Evolutionary conservation across 2,329 filamentous ascomycete genomes (phyloP), one percentile per base, ranked within the genome.

Genomic region (Talaromyces sp.): DNA sequence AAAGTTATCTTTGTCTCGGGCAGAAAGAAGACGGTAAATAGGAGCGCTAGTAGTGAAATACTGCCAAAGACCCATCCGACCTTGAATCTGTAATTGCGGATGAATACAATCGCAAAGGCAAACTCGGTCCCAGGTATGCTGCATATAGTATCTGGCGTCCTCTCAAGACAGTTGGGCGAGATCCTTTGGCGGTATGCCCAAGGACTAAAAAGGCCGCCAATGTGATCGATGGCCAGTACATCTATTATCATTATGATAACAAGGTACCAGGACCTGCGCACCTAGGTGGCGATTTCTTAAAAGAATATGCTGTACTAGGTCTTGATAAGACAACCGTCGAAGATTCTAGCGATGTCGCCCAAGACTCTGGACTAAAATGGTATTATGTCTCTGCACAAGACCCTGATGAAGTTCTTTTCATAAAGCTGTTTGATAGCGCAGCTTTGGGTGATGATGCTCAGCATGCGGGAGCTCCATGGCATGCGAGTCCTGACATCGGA

Each of bases 21-120:
- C 30, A 68, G 61, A 47, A 64, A 59, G 42, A 66, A 62, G 55
- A 66, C 62, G 1, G 66, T 66, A n/a, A 65, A 65, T 5, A 65
- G 25, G 25, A 67, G 39, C 1, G 63, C 66, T 5, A 66, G 11
- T 5, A 64, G 3, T 8, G 65, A 60, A 25, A 68, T 55, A 33
- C 65, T 58, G 25, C 66, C 65, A 63, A 68, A 67, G 10, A 68
- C 57, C 66, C 66, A 67, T 25, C 66, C 66, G 13, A 67, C 57
- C 25, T 60, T 25, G 53, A 66, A 67, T n/a, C 22, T 58, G 3
- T 51, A 7, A 39, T 52, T 51, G 36, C 25, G 7, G 56, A 49
- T 19, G 42, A 58, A 33, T 52, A 58, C 13, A 49, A 58, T 13
- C 15, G 4, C 10, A 15, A 47, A 33, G 44, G 25, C 8, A 28